Base-by-base conservation (phyloP, 2,329 filamentous ascomycete species). In the Colletotrichum lindemuthianum region DNA sequence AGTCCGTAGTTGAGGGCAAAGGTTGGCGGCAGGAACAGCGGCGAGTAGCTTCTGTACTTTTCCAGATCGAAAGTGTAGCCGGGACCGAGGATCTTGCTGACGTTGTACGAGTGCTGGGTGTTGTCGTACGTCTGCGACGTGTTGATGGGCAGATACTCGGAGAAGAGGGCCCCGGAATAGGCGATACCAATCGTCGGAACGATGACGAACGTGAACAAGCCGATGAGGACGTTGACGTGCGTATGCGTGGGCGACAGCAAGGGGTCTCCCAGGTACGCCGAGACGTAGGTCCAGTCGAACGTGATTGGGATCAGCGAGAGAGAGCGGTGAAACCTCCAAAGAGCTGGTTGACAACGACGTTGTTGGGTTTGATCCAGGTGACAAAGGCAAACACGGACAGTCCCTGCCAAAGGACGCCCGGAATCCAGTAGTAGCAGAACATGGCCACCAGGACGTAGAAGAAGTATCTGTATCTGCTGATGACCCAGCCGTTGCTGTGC, bases 331-430 rank as follows among this genome's bases (percentile, higher is more conserved):
- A 80, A 2, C 84, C 84, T 10, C 87, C 87, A 65, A 89, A 88
- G 6, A 89, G 70, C 73, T 89, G 86, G 72, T 89, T 89, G 65
- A 89, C 73, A 11, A 86, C 72, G 4, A 85, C 78, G 60, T 82
- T 88, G 54, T 88, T 78, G 5, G 87, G 87, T 13, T 82, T 84
- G 63, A 88, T 84, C 79, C 80, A 90, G 44, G 86, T 88, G 36
- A 86, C 75, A 74, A 86, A 89, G 33, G 86, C 86, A 60, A 84
- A 80, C 7, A 81, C 80, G 9, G 79, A 82, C 6, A 86, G 74
- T 2, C 78, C 81, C 52, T 80, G 82, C 69, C 79, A 84, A 2
- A 86, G 72, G 32, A 84, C 76, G 10, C 78, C 84, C 0, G 83
- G 84, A 40, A 87, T 79, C 77, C 82, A 86, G 69, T 87, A 86